Evolutionary conservation across 2,329 filamentous ascomycete species (phyloP), one percentile per base, ranked within the genome.

Genomic region (Corinectria fuckeliana): DNA sequence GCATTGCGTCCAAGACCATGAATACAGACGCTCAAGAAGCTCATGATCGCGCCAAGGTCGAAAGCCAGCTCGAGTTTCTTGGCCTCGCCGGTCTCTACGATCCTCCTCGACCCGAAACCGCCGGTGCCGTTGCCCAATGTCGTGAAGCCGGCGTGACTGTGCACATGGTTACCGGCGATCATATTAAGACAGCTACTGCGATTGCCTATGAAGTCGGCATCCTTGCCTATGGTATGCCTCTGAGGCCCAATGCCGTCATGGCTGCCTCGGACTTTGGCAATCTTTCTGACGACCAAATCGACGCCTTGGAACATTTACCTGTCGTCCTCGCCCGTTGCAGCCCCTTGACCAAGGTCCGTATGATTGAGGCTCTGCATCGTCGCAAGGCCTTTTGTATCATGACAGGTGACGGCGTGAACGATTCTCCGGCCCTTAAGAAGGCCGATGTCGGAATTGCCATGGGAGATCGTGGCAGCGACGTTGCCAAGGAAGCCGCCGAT

Each of bases 401-500:
- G 87, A 91, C 89, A 39, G 89, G 89, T 66, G 88, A 91, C 60
- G 89, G 89, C 66, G 88, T 91, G 66, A 92, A 92, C 71, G 89
- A 92, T 73, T 89, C 87, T 13, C 89, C 89, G 1, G 89, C 89
- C 1, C 80, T 92, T 23, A 90, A 90, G 72, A 84, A 88, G 66
- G 87, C 89, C 5, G 89, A 92, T 68, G 88, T 92, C 14, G 89
- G 89, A 69, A 91, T 92, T 65, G 89, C 89, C 63, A 92, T 91
- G 89, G 88, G 89, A 47, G 79, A 86, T 62, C 82, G 87, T 39
- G 89, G 89, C 14, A 89, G 86, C 42, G 89, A 91, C 70, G 89
- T 92, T 9, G 89, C 89, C 62, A 91, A 91, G 69, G 88, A 95
- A 75, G 92, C 92, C 3, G 90, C 91, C 1, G 92, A 96, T 71